Conservation (phyloP, 768 basidiomycete genomes). For the Glaciozyma antarctica region DNA sequence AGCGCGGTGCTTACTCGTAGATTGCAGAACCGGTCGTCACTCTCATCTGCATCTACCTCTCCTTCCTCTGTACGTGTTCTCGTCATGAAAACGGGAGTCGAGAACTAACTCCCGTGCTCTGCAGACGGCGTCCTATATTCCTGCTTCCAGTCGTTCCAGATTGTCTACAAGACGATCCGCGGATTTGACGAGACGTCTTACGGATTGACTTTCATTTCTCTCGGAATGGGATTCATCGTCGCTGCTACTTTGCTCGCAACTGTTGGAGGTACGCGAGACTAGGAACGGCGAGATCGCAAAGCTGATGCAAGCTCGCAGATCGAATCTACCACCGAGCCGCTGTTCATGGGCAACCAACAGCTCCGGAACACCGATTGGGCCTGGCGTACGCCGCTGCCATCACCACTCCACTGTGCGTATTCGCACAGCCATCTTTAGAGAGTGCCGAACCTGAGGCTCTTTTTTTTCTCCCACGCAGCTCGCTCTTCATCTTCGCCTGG, state of each 20-base stretch:
- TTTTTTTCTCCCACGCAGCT: too few relatives aligned
- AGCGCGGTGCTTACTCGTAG: too few relatives aligned
- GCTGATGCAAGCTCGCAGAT: too few relatives aligned
- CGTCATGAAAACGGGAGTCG: too few relatives aligned
- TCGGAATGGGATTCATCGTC: constrained; percentile 25
- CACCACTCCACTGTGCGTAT: too few relatives aligned
- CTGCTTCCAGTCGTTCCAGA: constrained; percentile 7
- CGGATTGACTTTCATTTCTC: constrained; percentile 27
- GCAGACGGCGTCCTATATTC: too few relatives aligned
- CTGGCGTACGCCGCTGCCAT: constrained; percentile 8
- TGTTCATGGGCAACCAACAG: too few relatives aligned
- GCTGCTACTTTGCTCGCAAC: constrained; percentile 7
- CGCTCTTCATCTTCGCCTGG: constrained; percentile 23
- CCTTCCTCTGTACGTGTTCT: constrained; percentile 5
- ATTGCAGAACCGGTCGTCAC: constrained; percentile 23
- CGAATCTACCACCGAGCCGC: too few relatives aligned
- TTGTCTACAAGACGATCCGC: constrained; percentile 22
- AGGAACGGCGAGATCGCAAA: too few relatives aligned
- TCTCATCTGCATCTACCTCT: constrained; percentile 23
- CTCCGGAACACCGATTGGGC: constrained; percentile 8
- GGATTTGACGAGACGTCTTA: constrained; percentile 6
- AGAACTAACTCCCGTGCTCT: too few relatives aligned
- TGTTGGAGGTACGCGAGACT: constrained; percentile 3
- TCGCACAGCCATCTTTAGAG: too few relatives aligned
- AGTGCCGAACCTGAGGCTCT: too few relatives aligned